Conservation (phyloP, 345 rosid species). For the Gossypium turneri region DNA sequence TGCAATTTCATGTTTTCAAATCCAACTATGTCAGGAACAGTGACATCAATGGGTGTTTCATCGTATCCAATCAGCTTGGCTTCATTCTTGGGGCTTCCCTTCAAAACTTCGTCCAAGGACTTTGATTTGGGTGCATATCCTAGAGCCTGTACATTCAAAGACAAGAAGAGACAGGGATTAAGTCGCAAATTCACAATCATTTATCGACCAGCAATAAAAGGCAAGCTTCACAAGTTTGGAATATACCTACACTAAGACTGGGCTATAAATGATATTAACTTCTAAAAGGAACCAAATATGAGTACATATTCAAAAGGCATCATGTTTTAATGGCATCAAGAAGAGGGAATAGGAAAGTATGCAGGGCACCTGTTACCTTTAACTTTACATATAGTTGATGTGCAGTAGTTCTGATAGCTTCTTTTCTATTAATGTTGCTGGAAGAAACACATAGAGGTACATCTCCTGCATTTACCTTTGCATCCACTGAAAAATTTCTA, state of each 20-base stretch:
- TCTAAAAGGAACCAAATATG: neutral
- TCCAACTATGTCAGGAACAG: constrained; percentile 19
- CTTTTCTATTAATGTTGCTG: constrained; percentile 51
- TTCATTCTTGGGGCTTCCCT: constrained; percentile 42
- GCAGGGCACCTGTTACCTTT: constrained; percentile 47
- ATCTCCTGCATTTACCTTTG: constrained; percentile 40
- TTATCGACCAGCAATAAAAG: neutral
- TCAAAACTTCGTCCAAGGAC: constrained; percentile 54
- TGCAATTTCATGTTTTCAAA: constrained; percentile 28
- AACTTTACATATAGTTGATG: constrained; percentile 37
- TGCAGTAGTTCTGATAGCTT: constrained; percentile 53
- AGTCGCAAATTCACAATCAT: neutral
- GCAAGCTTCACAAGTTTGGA: neutral
- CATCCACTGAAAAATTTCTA: constrained; percentile 39
- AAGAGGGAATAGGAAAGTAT: neutral
- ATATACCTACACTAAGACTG: neutral
- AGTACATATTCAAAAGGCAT: constrained; percentile 16
- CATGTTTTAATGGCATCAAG: constrained; percentile 2
- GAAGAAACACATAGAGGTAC: constrained; percentile 35
- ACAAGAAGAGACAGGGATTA: neutral
- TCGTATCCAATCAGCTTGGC: constrained; percentile 76
- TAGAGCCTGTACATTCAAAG: constrained; percentile 43
- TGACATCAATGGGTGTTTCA: constrained; percentile 59
- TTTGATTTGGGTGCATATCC: constrained; percentile 45
- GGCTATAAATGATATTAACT: neutral